Percentiles rank a stretch among this genome's conserved stretches.
phyloP scores from a whole-genome alignment of 768 basidiomycete genomes.

The Pleurotus salmoneostramineus region DNA sequence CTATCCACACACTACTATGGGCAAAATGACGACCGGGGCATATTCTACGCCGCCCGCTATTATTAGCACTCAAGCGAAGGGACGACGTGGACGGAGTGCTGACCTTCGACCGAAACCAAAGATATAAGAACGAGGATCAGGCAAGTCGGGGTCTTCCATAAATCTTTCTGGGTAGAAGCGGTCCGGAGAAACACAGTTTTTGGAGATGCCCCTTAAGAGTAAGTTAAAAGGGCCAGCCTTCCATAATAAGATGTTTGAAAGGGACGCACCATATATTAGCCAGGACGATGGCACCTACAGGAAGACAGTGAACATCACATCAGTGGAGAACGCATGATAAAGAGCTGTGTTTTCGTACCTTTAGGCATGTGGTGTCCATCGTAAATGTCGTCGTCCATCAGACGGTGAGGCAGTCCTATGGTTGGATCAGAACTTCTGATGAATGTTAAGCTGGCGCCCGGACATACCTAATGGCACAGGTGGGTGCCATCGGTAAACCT shows the following conservation, averaged over 20 bases:
- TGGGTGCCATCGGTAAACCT: conserved; percentile 47
- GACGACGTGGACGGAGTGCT: conserved; percentile 10
- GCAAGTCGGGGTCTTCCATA: conserved; percentile 29
- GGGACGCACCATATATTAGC: conserved; percentile 21
- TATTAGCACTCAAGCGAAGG: background rate
- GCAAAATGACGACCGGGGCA: conserved; percentile 57
- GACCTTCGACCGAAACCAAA: conserved; percentile 60
- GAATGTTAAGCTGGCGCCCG: background rate
- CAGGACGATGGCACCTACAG: conserved; percentile 33
- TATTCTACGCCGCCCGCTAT: conserved; percentile 24
- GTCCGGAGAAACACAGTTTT: conserved; percentile 37
- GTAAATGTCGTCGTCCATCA: conserved; percentile 50
- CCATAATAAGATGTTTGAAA: background rate
- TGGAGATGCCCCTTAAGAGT: conserved; percentile 20
- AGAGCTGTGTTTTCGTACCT: conserved; percentile 24
- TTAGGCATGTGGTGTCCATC: conserved; percentile 40
- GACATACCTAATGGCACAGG: conserved; percentile 35
- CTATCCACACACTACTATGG: conserved; percentile 41
- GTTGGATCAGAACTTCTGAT: background rate
- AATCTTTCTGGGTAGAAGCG: conserved; percentile 50
- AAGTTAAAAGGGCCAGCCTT: background rate
- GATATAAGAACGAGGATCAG: conserved; percentile 43
- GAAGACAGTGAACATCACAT: background rate
- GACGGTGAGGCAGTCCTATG: conserved; percentile 41
- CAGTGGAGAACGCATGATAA: background rate